These are phyloP conservation scores for Torulaspora maleeae DNA, from an alignment of 805 yeast genomes.

Conservation along the genomic window DNA sequence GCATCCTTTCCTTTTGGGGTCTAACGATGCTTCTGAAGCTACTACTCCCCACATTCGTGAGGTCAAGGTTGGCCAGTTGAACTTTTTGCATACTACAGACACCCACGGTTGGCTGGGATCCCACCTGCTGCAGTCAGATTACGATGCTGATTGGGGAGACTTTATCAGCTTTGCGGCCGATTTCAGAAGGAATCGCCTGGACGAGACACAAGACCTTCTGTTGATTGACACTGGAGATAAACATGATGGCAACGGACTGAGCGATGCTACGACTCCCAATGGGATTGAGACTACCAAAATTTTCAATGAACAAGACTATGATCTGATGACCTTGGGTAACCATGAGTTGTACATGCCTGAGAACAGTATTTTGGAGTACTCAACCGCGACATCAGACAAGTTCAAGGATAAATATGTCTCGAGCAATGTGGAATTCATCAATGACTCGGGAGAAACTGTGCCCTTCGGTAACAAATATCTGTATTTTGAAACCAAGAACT, in stretches of 20 bases:
- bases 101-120: slow-evolving; percentile 98
- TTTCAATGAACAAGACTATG: slow-evolving; percentile 63
- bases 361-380: slow-evolving; percentile 60
- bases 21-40: neutral
- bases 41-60: slow-evolving; percentile 36
- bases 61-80: slow-evolving; percentile 65
- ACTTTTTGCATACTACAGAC: slow-evolving; percentile 91
- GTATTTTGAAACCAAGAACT: slow-evolving; percentile 59
- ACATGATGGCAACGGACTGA: slow-evolving; percentile 89
- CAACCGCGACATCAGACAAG: slow-evolving; percentile 45
- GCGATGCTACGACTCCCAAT: slow-evolving; percentile 72
- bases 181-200: slow-evolving; percentile 37
- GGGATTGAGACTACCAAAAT: slow-evolving; percentile 61
- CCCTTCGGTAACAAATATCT: slow-evolving; percentile 66
- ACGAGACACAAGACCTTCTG: slow-evolving; percentile 54
- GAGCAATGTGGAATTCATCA: slow-evolving; percentile 61
- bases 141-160: slow-evolving; percentile 90
- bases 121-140: slow-evolving; percentile 71
- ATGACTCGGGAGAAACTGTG: slow-evolving; percentile 42
- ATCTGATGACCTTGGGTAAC: slow-evolving; percentile 80
- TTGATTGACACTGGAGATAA: slow-evolving; percentile 88
- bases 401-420: slow-evolving; percentile 64
- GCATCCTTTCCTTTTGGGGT: slow-evolving; percentile 7
- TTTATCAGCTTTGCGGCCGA: slow-evolving; percentile 62
- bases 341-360: slow-evolving; percentile 78